Conservation (phyloP, 2,329 filamentous ascomycete species). For the Penicillium glabrum region DNA sequence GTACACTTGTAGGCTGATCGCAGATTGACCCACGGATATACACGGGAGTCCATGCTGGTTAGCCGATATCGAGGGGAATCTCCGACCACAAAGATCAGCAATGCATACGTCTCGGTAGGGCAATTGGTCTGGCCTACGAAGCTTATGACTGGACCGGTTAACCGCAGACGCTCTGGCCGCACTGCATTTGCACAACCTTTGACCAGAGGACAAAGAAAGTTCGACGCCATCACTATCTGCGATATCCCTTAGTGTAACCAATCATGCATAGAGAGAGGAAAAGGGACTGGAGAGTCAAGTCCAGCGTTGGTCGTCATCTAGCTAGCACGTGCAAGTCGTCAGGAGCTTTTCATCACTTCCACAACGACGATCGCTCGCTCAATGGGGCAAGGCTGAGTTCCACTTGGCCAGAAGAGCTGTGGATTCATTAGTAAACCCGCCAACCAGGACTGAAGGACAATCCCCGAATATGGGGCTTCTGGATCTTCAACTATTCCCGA, state of each 20-base stretch:
- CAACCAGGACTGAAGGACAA: background rate
- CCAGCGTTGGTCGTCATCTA: background rate
- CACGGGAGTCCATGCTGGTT: too few relatives aligned
- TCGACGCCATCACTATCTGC: background rate
- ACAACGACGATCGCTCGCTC: background rate
- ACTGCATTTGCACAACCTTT: background rate
- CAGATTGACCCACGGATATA: too few relatives aligned
- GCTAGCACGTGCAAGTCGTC: background rate
- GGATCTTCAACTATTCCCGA: background rate
- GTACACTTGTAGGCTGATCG: too few relatives aligned
- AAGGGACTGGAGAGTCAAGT: background rate
- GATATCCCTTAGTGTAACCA: background rate
- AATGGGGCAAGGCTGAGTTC: background rate
- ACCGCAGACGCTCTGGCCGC: slow-evolving; percentile 1
- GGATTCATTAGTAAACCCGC: background rate
- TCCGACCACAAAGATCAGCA: slow-evolving; percentile 3
- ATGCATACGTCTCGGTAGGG: background rate
- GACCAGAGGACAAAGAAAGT: background rate
- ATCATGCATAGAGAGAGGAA: background rate
- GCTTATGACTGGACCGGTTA: slow-evolving; percentile 10
- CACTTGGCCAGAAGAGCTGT: background rate
- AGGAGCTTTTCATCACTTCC: background rate
- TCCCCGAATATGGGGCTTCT: background rate
- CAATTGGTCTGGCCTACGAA: background rate
- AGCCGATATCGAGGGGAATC: background rate